Conservation (phyloP, 352 stramenopile species). For the Pythium utonaiense region DNA sequence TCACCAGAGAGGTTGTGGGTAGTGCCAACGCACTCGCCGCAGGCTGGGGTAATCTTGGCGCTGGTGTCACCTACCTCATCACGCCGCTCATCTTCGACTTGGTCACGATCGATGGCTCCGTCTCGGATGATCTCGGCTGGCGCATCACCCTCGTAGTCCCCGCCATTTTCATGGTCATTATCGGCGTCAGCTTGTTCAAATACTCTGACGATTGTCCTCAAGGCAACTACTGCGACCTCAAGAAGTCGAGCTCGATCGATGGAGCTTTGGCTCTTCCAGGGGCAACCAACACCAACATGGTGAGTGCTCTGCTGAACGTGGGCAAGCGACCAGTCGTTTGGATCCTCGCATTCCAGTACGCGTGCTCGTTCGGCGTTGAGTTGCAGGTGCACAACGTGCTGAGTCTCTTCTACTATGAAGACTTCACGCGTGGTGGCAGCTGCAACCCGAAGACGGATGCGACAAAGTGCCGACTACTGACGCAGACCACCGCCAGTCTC, state of each 20-base stretch:
- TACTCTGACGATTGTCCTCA: slow-evolving; percentile 90
- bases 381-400: slow-evolving; percentile 96
- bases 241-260: slow-evolving; percentile 21
- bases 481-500: slow-evolving; percentile 66
- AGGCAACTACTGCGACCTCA: slow-evolving; percentile 90
- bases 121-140: slow-evolving; percentile 88
- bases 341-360: slow-evolving; percentile 93
- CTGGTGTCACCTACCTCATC: slow-evolving; percentile 87
- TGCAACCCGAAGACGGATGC: slow-evolving; percentile 42
- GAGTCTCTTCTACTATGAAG: slow-evolving; percentile 90
- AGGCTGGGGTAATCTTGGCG: slow-evolving; percentile 92
- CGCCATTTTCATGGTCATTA: slow-evolving; percentile 79
- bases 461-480: slow-evolving; percentile 36
- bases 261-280: not conserved
- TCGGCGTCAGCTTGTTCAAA: slow-evolving; percentile 67
- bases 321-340: slow-evolving; percentile 87
- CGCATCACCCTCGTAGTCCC: slow-evolving; percentile 89
- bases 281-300: slow-evolving; percentile 18
- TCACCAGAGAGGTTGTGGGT: slow-evolving; percentile 92
- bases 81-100: slow-evolving; percentile 89
- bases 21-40: slow-evolving; percentile 91
- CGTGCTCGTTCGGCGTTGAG: slow-evolving; percentile 92
- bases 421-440: no score
- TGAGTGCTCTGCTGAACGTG: slow-evolving; percentile 48
- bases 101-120: slow-evolving; percentile 65